phyloP scores from a whole-genome alignment of 1,284 basidiomycete species.

The Ceratobasidium sp. region DNA sequence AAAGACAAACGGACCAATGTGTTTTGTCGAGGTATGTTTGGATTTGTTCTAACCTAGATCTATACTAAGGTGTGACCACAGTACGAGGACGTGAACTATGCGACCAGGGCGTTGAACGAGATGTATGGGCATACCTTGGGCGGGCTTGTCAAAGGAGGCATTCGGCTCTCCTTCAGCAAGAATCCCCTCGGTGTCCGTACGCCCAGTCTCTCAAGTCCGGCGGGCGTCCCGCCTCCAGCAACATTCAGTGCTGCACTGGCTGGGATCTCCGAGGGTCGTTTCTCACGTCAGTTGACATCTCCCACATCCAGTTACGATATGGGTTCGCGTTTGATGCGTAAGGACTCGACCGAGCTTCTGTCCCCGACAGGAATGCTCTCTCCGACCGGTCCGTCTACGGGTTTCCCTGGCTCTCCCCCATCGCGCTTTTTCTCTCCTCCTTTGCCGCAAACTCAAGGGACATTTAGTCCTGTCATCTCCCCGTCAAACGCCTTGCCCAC shows the following conservation, averaged over 20 bases:
- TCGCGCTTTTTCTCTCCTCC: conserved; percentile 41
- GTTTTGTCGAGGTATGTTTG: conserved; percentile 86
- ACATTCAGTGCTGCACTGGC: conserved; percentile 47
- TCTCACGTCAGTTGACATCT: conserved; percentile 18
- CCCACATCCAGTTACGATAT: conserved; percentile 29
- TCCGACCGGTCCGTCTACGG: conserved; percentile 30
- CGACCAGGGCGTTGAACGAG: conserved; percentile 87
- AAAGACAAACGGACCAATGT: conserved; percentile 97
- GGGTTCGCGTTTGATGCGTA: conserved; percentile 36
- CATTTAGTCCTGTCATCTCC: conserved; percentile 36
- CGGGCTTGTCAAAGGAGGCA: conserved; percentile 93
- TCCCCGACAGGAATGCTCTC: conserved; percentile 41
- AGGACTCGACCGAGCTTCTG: conserved; percentile 34
- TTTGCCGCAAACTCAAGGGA: conserved; percentile 20
- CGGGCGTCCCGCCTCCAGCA: conserved; percentile 36
- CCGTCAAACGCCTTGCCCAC: conserved; percentile 14
- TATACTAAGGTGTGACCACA: conserved; percentile 55
- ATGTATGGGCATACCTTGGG: conserved; percentile 92
- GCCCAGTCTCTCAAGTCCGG: conserved; percentile 47
- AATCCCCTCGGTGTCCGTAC: conserved; percentile 78
- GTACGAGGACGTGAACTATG: conserved; percentile 91
- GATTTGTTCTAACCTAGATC: conserved; percentile 31
- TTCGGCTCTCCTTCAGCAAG: conserved; percentile 96
- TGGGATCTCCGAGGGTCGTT: conserved; percentile 44
- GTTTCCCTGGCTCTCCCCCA: conserved; percentile 35